Base-by-base conservation (phyloP, 768 basidiomycete species). In the Tephrocybe rancida region DNA sequence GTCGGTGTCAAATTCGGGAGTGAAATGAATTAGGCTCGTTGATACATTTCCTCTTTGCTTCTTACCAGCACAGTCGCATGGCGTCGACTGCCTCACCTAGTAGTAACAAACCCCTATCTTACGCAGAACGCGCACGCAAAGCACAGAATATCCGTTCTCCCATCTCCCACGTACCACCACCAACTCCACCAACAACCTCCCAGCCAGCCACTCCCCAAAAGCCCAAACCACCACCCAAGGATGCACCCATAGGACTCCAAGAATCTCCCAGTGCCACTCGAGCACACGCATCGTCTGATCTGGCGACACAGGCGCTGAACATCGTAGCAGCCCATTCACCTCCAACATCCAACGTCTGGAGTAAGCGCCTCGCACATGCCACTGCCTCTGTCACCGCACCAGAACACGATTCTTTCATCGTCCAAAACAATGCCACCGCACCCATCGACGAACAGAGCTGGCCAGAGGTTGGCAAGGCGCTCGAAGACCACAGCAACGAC, bases 51-150 rank as follows among this genome's bases (percentile, higher is more conserved):
- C n/a, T n/a, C n/a, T n/a, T n/a, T n/a, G n/a, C n/a, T n/a, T n/a
- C n/a, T n/a, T n/a, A n/a, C n/a, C n/a, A n/a, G n/a, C n/a, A n/a
- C n/a, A n/a, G n/a, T n/a, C n/a, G 30, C 22, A 48, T 48, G 48
- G 48, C 47, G 35, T 38, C 47, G 47, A 35, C 47, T 19, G 25
- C 3, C 0, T 8, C 3, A 29, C 25, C 37, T 22, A 6, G 34
- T 11, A 8, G 5, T 14, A n/a, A n/a, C n/a, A 73, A 73, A 57
- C 66, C 74, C 52, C 74, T 84, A 44, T 86, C 85, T 25, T 87
- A 87, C 58, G 82, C 81, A 32, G 75, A 83, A 45, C 76, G 75
- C 41, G 81, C 77, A 54, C 80, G 75, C 69, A 79, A 74, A 61
- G 77, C 78, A 2, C 70, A 80, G 55, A 71, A 68, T 49, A 67